A percentile compares a stretch with the other conserved stretches of the same genome.
Conservation (phyloP, 2,329 filamentous ascomycete species). For the Shiraia sp. region DNA sequence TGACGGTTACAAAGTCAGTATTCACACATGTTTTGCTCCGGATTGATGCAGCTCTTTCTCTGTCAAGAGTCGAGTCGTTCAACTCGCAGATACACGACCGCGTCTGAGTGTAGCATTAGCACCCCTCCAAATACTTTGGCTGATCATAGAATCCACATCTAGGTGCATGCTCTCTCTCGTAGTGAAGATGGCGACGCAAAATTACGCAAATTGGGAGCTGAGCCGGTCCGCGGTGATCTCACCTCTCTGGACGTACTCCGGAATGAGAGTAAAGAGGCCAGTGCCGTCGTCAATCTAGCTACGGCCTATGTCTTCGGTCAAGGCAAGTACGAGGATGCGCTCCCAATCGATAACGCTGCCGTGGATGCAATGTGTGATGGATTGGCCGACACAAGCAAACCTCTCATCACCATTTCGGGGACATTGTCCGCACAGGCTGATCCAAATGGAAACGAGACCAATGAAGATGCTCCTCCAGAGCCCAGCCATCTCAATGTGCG, state of each 20-base stretch:
- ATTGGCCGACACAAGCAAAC: constrained; percentile 42
- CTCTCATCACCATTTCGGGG: constrained; percentile 45
- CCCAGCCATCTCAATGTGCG: too few relatives aligned
- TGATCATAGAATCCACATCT: too few relatives aligned
- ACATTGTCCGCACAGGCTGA: constrained; percentile 27
- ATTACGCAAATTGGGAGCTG: constrained; percentile 43
- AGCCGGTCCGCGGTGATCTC: constrained; percentile 49
- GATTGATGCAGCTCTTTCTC: too few relatives aligned
- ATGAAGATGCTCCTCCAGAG: constrained; percentile 22
- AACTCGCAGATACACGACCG: too few relatives aligned
- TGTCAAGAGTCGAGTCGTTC: too few relatives aligned
- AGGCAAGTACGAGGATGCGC: constrained; percentile 10
- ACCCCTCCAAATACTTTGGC: too few relatives aligned
- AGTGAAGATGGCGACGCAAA: constrained; percentile 39
- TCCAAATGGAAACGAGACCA: constrained; percentile 36
- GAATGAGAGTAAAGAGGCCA: constrained; percentile 44
- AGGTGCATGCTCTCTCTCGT: constrained; percentile 50
- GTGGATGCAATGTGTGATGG: constrained; percentile 46
- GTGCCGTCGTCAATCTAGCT: constrained; percentile 52
- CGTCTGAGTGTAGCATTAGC: too few relatives aligned
- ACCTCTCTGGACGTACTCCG: constrained; percentile 44
- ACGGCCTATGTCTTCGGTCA: constrained; percentile 9
- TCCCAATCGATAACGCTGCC: constrained; percentile 44
- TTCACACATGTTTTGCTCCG: too few relatives aligned
- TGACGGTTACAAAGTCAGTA: constrained; percentile 47